Evolutionary conservation across 1,284 basidiomycete genomes (phyloP), one percentile per base, ranked within the genome.

Genomic region (Afroboletus lepidellus): DNA sequence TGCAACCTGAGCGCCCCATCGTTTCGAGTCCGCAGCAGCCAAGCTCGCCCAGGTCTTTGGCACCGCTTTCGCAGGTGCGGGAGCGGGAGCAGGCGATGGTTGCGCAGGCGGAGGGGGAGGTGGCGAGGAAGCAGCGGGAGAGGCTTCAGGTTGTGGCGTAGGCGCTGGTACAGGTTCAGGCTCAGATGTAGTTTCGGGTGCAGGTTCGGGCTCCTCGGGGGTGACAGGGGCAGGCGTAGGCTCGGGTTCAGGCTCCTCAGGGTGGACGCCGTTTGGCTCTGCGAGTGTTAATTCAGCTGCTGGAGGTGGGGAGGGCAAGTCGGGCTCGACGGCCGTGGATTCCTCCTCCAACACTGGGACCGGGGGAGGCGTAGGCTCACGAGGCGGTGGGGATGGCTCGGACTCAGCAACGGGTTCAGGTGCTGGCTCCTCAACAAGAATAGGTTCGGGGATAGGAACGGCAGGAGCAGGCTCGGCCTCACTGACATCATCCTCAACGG

Each of bases 11-110:
- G 83, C 66, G 41, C 90, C 90, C 91, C 91, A 94, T 65, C 87
- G 85, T 66, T 82, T 85, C 30, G 80, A 72, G 62, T 89, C 87
- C 21, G 87, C 71, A 33, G 93, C 92, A 48, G 94, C 94, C 45
- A 96, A 83, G 55, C 87, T 89, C 0, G 94, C 94, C 94, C 94
- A 97, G 0, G 88, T 90, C 69, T 92, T 90, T 21, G 86, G 85
- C 21, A 63, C 74, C 15, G 88, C 84, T 20, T 76, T 80, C 21
- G 78, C 62, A 15, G 67, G 70, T 21, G 64, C 61, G 39, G 59
- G 64, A 5, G 67, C 59, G 20, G 71, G 64, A 38, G 69, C 57
- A 27, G 72, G 60, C 21, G 77, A 58, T 24, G 60, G 61, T 24
- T 64, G 59, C 6, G 55, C 57, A 36, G 60, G 67, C 9, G 67